Percentiles rank a stretch among this genome's conserved stretches.
Conservation (phyloP, 768 basidiomycete genomes). For the Leccinum rimulosum region DNA sequence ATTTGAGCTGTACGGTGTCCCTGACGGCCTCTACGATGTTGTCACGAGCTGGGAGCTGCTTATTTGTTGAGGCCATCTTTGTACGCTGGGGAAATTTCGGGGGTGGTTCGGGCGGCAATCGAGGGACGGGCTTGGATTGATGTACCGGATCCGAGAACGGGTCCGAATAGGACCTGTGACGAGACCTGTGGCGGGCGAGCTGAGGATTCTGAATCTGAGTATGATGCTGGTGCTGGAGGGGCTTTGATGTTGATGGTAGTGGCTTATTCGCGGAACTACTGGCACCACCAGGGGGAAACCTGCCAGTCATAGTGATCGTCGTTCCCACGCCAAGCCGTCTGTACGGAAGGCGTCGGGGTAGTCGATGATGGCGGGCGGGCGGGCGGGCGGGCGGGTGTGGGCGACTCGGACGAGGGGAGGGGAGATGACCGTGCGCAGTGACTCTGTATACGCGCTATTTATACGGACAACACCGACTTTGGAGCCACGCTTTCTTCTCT, state of each 20-base stretch:
- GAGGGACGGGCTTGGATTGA: conserved; percentile 33
- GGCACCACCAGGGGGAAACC: neutral
- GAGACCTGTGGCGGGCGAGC: conserved; percentile 30
- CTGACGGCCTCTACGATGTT: conserved; percentile 62
- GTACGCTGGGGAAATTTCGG: conserved; percentile 27
- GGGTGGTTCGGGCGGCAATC: conserved; percentile 40
- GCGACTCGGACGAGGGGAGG: conserved; percentile 1
- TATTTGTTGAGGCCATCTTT: conserved; percentile 28
- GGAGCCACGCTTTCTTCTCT: neutral
- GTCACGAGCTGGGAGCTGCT: conserved; percentile 34
- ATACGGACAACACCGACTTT: conserved; percentile 14
- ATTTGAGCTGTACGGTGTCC: conserved; percentile 62
- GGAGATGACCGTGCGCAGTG: conserved; percentile 7
- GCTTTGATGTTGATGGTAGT: conserved; percentile 20
- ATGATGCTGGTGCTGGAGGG: conserved; percentile 5
- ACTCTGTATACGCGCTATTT: conserved; percentile 19
- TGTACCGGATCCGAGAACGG: conserved; percentile 47
- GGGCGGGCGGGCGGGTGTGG: neutral
- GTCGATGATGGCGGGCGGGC: conserved; percentile 9
- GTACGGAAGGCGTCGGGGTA: conserved; percentile 4
- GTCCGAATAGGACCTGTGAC: conserved; percentile 49
- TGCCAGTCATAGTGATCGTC: conserved; percentile 18
- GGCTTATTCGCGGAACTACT: conserved; percentile 24
- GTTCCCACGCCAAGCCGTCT: conserved; percentile 23
- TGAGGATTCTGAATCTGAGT: conserved; percentile 22